Percentiles rank a stretch among this genome's conserved stretches.
Evolutionary conservation across 805 yeast genomes (phyloP).

Genomic region (Zygotorulaspora danielsina): DNA sequence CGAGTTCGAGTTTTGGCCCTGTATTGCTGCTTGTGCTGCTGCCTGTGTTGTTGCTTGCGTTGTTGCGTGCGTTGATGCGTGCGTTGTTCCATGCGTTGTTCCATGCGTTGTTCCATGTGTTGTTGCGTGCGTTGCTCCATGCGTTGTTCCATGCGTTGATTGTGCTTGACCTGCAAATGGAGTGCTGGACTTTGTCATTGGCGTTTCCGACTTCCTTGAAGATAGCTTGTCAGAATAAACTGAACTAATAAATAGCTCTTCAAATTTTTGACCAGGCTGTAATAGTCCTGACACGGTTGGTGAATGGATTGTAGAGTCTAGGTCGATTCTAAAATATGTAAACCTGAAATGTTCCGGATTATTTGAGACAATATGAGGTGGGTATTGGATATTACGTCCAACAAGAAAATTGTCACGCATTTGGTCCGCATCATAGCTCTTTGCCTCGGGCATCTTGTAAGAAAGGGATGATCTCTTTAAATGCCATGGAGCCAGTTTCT

Average conservation of each 20-base stretch:
- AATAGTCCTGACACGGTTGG: slow-evolving; percentile 80
- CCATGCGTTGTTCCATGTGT: no score
- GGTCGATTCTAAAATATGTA: slow-evolving; percentile 87
- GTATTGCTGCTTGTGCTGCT: slow-evolving; percentile 9
- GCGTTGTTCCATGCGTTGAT: no score
- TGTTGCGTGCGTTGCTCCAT: no score
- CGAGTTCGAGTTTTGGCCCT: neutral
- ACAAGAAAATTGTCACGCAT: slow-evolving; percentile 30
- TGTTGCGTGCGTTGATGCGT: no score
- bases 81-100: no score
- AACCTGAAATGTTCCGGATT: slow-evolving; percentile 63
- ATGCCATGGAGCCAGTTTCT: slow-evolving; percentile 72
- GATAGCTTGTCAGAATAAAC: slow-evolving; percentile 29
- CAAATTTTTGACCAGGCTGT: slow-evolving; percentile 56
- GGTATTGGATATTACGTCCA: slow-evolving; percentile 38
- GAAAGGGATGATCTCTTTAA: slow-evolving; percentile 24
- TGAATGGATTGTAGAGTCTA: slow-evolving; percentile 85
- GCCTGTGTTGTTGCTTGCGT: slow-evolving; percentile 10
- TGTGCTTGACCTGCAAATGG: slow-evolving; percentile 12
- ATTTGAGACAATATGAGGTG: slow-evolving; percentile 43
- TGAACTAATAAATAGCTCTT: slow-evolving; percentile 55
- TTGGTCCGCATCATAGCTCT: slow-evolving; percentile 5
- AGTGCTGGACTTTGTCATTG: slow-evolving; percentile 10
- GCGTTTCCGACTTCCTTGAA: slow-evolving; percentile 9
- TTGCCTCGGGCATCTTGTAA: neutral